Base-by-base conservation (phyloP, 2,329 filamentous ascomycete species). In the Aspergillus caelatus region DNA sequence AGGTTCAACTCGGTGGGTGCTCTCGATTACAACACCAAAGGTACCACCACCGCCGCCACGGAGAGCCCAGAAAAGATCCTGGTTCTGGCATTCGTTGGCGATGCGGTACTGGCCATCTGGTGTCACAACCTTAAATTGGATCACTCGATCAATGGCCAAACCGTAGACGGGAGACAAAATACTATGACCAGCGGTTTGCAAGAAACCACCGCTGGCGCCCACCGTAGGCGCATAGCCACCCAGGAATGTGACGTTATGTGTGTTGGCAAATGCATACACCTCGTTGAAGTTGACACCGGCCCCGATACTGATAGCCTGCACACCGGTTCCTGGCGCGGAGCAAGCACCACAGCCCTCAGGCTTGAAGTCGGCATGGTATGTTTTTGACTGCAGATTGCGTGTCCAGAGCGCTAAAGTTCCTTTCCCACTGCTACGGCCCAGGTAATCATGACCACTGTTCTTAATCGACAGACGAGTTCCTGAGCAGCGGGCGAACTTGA, bases 381-480 rank as follows among this genome's bases (percentile, higher is more conserved):
- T 28, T 26, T 75, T 64, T 21, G 62, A 58, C 57, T 68, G 67
- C 28, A 78, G 56, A 3, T 69, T 69, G 52, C 72, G 74, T 4
- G 71, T 70, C 74, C 75, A 76, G 10, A 77, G 68, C 12, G 70
- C 62, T 3, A 78, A 63, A 0, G 71, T 67, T 4, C 70, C 71
- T 19, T 72, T 71, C 5, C 68, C 69, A 63, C 71, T 76, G 45
- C 70, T 75, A 34, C 75, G 72, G 9, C 70, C 71, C 63, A 76
- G 69, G 57, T 72, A 77, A 48, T 77, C 76, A 59, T 78, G 75
- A 4, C 76, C 76, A 46, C 68, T 75, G 52, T 77, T 77, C 63
- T 77, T 75, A 58, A 78, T 71, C 12, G 55, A 58, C 3, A 70
- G 36, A 16, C 55, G 62, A 19, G 58, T 60, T 23, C 64, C 62